phyloP scores from a whole-genome alignment of 768 basidiomycete genomes.

The Saitozyma sp. region DNA sequence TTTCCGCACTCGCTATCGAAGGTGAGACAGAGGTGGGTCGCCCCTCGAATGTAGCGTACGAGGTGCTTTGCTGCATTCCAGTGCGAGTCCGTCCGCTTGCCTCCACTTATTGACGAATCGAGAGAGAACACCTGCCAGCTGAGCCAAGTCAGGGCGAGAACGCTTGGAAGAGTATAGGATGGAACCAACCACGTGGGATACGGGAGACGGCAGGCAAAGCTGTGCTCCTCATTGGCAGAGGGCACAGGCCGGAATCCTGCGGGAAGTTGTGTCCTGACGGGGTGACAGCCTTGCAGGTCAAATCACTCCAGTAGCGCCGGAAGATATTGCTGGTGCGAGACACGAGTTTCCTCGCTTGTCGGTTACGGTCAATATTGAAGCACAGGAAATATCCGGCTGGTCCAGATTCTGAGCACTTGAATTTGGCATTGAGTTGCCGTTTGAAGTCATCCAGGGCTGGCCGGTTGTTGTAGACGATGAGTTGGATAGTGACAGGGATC shows the following conservation, averaged over 20 bases:
- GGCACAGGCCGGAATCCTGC: no score
- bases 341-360: conserved; percentile 1
- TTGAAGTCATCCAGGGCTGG: conserved; percentile 3
- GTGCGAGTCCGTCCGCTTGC: conserved; percentile 2
- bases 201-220: neutral
- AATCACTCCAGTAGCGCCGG: neutral
- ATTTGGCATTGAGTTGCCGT: conserved; percentile 4
- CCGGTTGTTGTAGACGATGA: conserved; percentile 17
- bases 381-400: conserved; percentile 4
- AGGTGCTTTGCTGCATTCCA: conserved; percentile 19
- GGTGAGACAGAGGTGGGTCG: conserved; percentile 15
- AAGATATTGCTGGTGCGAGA: conserved; percentile 13
- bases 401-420: conserved; percentile 4
- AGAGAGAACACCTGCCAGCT: conserved; percentile 12
- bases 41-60: conserved; percentile 26
- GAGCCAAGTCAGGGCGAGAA: conserved; percentile 22
- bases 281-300: neutral
- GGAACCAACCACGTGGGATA: conserved; percentile 15
- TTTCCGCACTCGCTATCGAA: conserved; percentile 9
- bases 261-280: neutral
- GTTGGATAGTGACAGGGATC: conserved; percentile 12
- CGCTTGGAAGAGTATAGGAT: conserved; percentile 10
- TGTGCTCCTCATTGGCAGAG: conserved; percentile 12
- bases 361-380: conserved; percentile 16
- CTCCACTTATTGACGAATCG: conserved; percentile 14